Conservation (phyloP, 106 monocot genomes). For the Dendrobium huoshanense region DNA sequence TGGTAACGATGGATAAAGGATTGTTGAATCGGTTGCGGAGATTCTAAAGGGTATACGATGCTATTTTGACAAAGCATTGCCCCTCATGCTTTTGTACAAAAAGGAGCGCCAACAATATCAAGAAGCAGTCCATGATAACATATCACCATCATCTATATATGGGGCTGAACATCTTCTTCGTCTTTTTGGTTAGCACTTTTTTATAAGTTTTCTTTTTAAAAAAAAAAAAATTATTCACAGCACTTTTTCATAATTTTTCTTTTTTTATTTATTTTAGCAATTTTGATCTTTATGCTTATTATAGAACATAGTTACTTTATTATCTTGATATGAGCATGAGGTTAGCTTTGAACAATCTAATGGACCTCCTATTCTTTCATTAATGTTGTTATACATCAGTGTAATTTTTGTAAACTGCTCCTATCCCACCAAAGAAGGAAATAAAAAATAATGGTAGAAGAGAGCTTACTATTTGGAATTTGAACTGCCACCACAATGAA, state of each 20-base stretch:
- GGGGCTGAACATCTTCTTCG: conserved; percentile 94
- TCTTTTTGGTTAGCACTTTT: conserved; percentile 70
- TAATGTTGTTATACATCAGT: not conserved
- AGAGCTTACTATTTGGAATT: not conserved
- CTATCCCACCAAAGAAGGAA: not conserved
- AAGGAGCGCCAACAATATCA: conserved; percentile 82
- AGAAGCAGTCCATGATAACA: conserved; percentile 55
- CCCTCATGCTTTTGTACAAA: conserved; percentile 77
- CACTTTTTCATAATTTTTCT: not conserved
- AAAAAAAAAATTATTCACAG: too few species aligned
- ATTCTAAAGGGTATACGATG: conserved; percentile 81
- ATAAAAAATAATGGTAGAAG: not conserved
- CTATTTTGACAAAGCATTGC: conserved; percentile 97
- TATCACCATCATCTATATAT: conserved; percentile 82
- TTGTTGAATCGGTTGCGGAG: conserved; percentile 74
- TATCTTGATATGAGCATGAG: too few species aligned
- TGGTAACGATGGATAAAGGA: conserved; percentile 29
- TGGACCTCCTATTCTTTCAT: not conserved
- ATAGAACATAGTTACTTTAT: not conserved
- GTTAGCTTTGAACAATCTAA: too few species aligned
- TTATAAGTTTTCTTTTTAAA: too few species aligned
- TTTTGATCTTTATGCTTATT: not conserved
- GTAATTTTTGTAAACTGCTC: not conserved
- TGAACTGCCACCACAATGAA: not conserved
- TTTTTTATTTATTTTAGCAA: not conserved